phyloP scores from a whole-genome alignment of 768 basidiomycete genomes.

The Terana coerulea region DNA sequence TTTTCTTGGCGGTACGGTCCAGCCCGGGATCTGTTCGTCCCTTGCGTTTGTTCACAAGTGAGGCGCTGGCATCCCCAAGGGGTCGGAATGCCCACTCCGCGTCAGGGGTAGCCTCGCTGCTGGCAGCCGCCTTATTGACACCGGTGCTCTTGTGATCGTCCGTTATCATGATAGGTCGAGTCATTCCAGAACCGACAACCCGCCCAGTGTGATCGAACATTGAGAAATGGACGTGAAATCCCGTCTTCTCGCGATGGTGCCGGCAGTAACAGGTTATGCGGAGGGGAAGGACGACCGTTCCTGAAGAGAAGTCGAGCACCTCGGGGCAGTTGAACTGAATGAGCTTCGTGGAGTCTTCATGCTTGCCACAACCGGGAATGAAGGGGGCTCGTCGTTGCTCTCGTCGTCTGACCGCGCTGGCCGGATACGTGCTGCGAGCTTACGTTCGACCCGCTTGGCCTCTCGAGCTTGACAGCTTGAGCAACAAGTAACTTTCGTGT shows the following conservation, averaged over 20 bases:
- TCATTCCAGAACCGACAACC: conserved; percentile 75
- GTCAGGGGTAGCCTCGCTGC: conserved; percentile 8
- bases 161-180: conserved; percentile 95
- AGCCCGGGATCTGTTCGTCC: conserved; percentile 34
- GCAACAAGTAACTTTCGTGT: conserved; percentile 75
- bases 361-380: conserved; percentile 40
- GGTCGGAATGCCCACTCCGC: conserved; percentile 10
- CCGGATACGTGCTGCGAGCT: conserved; percentile 78
- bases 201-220: conserved; percentile 79
- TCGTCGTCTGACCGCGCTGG: conserved; percentile 77
- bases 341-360: conserved; percentile 76
- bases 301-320: conserved; percentile 82
- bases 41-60: conserved; percentile 42
- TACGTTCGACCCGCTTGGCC: conserved; percentile 89
- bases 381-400: conserved; percentile 47
- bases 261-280: conserved; percentile 98
- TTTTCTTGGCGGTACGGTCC: conserved; percentile 40
- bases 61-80: conserved; percentile 25
- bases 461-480: conserved; percentile 87
- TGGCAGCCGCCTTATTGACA: conserved; percentile 21
- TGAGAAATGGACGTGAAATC: conserved; percentile 87
- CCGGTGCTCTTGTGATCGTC: conserved; percentile 93
- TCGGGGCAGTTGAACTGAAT: conserved; percentile 96
- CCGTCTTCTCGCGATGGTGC: conserved; percentile 95
- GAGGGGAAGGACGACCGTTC: conserved; percentile 86